Evolutionary conservation across 805 yeast genomes (phyloP).

Genomic region (Lipomyces sp.): DNA sequence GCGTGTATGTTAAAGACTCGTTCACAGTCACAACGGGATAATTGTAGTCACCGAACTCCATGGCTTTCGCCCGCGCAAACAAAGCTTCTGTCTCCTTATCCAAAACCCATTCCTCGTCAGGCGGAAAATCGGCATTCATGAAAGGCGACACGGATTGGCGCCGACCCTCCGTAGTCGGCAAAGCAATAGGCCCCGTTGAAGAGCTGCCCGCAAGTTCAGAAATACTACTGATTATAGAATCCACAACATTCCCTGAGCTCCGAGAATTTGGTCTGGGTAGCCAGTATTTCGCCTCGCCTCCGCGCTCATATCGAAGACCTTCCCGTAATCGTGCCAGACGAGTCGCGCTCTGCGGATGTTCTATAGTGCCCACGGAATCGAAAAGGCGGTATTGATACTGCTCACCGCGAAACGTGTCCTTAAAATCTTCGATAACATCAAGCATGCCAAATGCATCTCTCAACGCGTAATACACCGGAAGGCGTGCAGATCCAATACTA

Average conservation of each 20-base stretch:
- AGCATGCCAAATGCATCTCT: constrained; percentile 71
- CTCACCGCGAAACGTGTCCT: constrained; percentile 62
- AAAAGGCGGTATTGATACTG: constrained; percentile 76
- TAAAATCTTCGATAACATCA: constrained; percentile 80
- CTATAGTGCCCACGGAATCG: constrained; percentile 73
- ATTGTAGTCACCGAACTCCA: constrained; percentile 43
- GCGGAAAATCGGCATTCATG: not conserved
- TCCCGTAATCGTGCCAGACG: constrained; percentile 69
- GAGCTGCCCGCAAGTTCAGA: constrained; percentile 8
- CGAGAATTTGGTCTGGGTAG: constrained; percentile 39
- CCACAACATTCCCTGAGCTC: constrained; percentile 4
- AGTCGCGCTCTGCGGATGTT: constrained; percentile 64
- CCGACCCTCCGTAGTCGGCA: constrained; percentile 3
- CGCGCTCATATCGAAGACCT: constrained; percentile 76
- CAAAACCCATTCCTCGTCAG: constrained; percentile 16
- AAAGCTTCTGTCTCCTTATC: constrained; percentile 38
- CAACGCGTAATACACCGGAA: constrained; percentile 60
- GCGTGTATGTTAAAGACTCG: constrained; percentile 25
- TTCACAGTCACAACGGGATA: constrained; percentile 43
- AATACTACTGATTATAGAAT: not conserved
- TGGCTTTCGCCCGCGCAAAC: constrained; percentile 36
- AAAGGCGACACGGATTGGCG: not conserved
- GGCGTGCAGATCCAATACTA: constrained; percentile 67
- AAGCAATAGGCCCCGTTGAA: constrained; percentile 3
- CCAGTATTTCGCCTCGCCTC: constrained; percentile 86